Base-by-base conservation (phyloP, 371 early-diverging fungal genomes). In the Mucor racemosus region DNA sequence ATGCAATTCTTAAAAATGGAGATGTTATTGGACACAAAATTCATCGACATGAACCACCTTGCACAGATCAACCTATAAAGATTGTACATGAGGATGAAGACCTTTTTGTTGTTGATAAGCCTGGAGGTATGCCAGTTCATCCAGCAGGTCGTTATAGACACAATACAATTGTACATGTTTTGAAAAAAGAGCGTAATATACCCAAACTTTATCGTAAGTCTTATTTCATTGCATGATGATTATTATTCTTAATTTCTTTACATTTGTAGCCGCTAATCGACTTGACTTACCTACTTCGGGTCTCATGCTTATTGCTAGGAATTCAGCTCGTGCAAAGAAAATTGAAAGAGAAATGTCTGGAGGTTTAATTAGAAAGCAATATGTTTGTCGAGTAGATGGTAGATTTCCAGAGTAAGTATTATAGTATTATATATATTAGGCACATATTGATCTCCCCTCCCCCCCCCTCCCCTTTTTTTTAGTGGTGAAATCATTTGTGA, bases 1-100 rank as follows among this genome's bases (percentile, higher is more conserved):
- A 88, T 46, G 81, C 84, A 7, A 72, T 87, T 5, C 69, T 94
- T 17, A 75, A 84, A 59, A 91, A 91, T 73, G 82, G 85, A 46
- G 97, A 97, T 69, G 50, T 92, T 3, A 80, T 98, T 26, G 79
- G 83, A 0, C 97, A 97, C 71, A 69, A 77, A 10, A 90, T 93
- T 36, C 99, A 98, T 76, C 89, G 98, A 0, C 99, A 98, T 78
- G 99, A 98, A 77, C 99, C 99, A 0, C 95, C 96, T 4, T 92
- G 96, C 0, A 84, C 92, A 4, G 86, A 81, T 19, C 69, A 81
- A 42, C 75, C 86, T 1, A 79, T 93, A 26, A 75, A 86, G 5
- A 86, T 91, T 26, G 79, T 98, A 0, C 66, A 84, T 44, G 69
- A 85, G 38, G 82, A 84, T 15, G 85, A 91, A 10, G 86, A 85